Conservation (phyloP, 306 rosid genomes). For the Argentina anserina region DNA sequence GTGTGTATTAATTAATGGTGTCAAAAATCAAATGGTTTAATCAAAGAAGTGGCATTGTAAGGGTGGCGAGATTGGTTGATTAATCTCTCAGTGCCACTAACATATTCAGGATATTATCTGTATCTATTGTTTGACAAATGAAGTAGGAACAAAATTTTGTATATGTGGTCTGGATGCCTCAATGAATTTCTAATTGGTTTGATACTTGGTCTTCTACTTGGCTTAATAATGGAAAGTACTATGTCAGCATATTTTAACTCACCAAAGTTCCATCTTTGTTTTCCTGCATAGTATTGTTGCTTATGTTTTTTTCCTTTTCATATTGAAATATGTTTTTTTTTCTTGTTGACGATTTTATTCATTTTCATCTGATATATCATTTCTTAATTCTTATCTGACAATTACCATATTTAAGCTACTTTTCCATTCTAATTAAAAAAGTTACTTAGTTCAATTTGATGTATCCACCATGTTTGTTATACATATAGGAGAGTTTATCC, state of each 20-base stretch:
- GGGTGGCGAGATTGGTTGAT: no score
- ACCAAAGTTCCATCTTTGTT: background rate
- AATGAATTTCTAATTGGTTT: background rate
- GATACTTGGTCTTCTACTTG: no score
- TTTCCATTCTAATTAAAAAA: background rate
- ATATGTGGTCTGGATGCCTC: background rate
- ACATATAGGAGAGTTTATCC: slow-evolving; percentile 33
- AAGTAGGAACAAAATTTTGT: no score
- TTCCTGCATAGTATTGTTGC: background rate
- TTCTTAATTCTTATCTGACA: background rate
- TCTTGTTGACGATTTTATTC: background rate
- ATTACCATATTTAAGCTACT: background rate
- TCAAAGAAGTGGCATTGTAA: no score
- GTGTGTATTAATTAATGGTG: no score
- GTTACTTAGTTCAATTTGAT: background rate
- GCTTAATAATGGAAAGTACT: background rate
- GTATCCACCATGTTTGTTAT: background rate
- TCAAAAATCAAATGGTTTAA: no score
- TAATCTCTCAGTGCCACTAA: no score
- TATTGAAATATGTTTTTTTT: background rate
- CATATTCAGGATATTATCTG: no score
- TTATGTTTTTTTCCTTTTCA: background rate
- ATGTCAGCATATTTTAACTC: background rate
- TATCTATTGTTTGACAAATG: no score
- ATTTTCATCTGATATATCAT: background rate